Evolutionary conservation across 2,329 filamentous ascomycete genomes (phyloP).

Genomic region (Aspergillus sp.): DNA sequence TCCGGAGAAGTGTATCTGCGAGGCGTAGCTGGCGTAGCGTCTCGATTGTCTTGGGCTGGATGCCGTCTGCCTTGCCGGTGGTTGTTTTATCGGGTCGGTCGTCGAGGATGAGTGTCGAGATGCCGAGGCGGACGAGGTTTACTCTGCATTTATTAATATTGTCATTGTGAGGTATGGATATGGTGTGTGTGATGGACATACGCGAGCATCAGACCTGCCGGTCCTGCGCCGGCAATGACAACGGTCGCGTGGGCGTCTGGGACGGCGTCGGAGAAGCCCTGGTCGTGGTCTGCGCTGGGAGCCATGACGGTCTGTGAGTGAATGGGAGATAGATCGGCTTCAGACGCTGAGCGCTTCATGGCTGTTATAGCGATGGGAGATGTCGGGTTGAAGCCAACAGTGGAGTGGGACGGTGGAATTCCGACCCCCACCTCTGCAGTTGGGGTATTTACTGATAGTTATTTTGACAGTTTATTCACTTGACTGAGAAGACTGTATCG

Average conservation of each 20-base stretch:
- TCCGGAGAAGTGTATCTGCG: conserved; percentile 66
- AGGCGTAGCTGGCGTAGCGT: conserved; percentile 71
- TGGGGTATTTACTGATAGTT: no score
- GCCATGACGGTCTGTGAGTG: conserved; percentile 28
- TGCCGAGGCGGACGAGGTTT: conserved; percentile 64
- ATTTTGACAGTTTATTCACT: no score
- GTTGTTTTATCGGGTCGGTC: conserved; percentile 67
- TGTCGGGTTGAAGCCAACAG: not conserved
- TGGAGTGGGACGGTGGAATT: conserved; percentile 17
- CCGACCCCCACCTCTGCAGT: not conserved
- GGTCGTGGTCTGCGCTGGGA: conserved; percentile 25
- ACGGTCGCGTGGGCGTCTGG: conserved; percentile 25
- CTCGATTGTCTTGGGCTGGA: conserved; percentile 77
- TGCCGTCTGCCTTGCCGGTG: conserved; percentile 68
- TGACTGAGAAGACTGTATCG: no score
- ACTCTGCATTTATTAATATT: conserved; percentile 35
- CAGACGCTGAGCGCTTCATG: conserved; percentile 29
- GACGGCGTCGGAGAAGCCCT: conserved; percentile 23
- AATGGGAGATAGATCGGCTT: conserved; percentile 18
- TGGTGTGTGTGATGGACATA: conserved; percentile 20
- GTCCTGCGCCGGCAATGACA: conserved; percentile 44
- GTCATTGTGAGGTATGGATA: no score
- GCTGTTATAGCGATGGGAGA: not conserved
- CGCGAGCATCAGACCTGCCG: conserved; percentile 47
- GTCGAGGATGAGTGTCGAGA: conserved; percentile 66